Base-by-base conservation (phyloP, 2,329 filamentous ascomycete genomes). In the Trichoderma endophyticum region DNA sequence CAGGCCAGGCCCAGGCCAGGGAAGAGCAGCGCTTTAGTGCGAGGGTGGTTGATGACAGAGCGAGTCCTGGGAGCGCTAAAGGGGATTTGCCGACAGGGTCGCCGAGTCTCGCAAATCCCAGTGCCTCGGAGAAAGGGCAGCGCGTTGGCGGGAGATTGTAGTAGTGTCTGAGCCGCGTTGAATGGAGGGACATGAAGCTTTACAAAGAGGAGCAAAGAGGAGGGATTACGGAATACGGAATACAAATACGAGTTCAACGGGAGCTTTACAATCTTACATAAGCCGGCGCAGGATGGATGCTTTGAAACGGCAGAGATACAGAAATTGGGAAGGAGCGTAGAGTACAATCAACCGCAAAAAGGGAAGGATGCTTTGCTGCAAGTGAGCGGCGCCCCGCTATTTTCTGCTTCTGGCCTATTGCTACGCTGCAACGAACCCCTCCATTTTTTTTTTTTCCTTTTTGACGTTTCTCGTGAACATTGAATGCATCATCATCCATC, bases 31-130 rank as follows among this genome's bases (percentile, higher is more conserved):
- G 24, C 26, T 36, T 57, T 67, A 67, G 64, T 67, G 64, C 48
- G 48, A 65, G 51, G 59, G 11, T 59, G 34, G 1, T 30, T 30
- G 54, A 57, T 54, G 43, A 30, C 54, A 30, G 26, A 30, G 54
- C 14, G 39, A 54, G 62, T n/a, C 39, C 62, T 54, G 21, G 34
- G 34, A 43, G 65, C 65, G 54, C 65, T 68, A 68, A 59, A 59
- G 51, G 65, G 65, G 34, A 68, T 59, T 68, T 68, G 54, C 65
- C 65, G 65, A 48, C 65, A 43, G 51, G 51, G 54, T 18, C 39
- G 18, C 65, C 12, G 54, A 15, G 36, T 15, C 28, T 60, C 39
- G 39, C 39, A 43, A 43, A 43, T 43, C 39, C 18, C 39, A 43
- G 39, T 39, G 39, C 60, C 34, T 36, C 24, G 24, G 60, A 14